These are phyloP conservation scores for Salvia hispanica DNA, from an alignment of 257 asterid genomes.

Conservation along the genomic window DNA sequence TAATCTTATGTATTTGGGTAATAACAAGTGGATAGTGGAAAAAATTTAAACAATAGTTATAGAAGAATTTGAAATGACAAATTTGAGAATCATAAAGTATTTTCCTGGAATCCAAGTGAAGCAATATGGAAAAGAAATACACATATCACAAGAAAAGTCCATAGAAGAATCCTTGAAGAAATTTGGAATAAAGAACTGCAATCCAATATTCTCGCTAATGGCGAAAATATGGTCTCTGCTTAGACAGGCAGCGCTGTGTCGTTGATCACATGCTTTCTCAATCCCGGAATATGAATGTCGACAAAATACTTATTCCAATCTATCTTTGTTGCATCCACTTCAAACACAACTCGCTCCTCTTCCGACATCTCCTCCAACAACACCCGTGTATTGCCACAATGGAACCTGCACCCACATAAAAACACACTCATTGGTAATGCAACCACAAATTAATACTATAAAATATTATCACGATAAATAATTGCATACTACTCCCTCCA, in stretches of 20 bases:
- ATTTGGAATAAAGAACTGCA: too few species aligned
- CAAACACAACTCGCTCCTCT: slow-evolving; percentile 34
- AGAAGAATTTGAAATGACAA: too few species aligned
- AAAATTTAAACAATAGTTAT: too few species aligned
- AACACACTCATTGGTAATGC: not conserved
- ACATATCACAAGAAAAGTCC: too few species aligned
- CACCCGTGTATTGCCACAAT: slow-evolving; percentile 32
- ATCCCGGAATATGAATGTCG: slow-evolving; percentile 38
- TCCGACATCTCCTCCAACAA: slow-evolving; percentile 41
- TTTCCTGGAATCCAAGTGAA: too few species aligned
- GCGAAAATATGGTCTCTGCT: not conserved
- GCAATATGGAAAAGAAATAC: too few species aligned
- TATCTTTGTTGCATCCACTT: slow-evolving; percentile 36
- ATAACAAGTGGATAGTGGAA: not conserved
- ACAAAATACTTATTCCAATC: slow-evolving; percentile 41
- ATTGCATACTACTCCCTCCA: too few species aligned
- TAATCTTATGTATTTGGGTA: not conserved
- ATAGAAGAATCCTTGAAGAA: too few species aligned
- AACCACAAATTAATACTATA: too few species aligned
- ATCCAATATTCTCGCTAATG: too few species aligned
- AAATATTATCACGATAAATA: too few species aligned
- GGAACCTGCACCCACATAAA: slow-evolving; percentile 26
- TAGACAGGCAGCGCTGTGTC: not conserved
- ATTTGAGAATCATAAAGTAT: too few species aligned
- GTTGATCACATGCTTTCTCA: slow-evolving; percentile 30